phyloP scores from a whole-genome alignment of 78 protist genomes.

The Planoprotostelium fungivorum region DNA sequence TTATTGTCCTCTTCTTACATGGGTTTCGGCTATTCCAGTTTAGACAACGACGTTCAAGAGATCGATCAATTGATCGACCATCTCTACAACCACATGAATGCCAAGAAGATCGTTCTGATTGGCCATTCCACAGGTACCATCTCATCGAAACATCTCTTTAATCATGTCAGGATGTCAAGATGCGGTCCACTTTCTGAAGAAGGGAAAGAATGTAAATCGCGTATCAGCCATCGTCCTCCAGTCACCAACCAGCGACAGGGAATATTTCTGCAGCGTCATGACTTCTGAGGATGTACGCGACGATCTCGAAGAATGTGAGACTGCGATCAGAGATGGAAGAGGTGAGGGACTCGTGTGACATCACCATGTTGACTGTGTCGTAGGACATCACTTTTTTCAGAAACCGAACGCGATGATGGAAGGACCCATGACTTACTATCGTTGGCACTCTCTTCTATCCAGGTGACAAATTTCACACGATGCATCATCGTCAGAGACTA shows the following conservation, averaged over 20 bases:
- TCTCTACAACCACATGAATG: background rate
- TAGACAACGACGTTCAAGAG: background rate
- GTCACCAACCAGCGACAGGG: background rate
- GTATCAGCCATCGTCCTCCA: background rate
- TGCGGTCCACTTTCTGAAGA: background rate
- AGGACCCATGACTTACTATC: background rate
- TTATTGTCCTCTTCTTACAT: background rate
- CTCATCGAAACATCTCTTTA: background rate
- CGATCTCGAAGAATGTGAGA: background rate
- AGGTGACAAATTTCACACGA: background rate
- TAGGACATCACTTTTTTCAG: background rate
- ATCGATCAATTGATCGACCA: background rate
- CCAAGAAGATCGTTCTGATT: background rate
- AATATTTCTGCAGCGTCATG: background rate
- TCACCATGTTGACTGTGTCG: background rate
- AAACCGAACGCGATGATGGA: background rate
- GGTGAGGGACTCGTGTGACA: background rate
- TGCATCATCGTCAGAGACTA: background rate
- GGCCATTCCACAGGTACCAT: background rate
- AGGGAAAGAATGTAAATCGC: background rate
- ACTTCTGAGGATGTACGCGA: background rate
- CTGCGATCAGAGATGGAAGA: background rate
- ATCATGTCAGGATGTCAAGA: background rate
- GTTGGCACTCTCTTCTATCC: too few relatives aligned
- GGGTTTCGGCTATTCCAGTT: background rate